A percentile compares a stretch with the other conserved stretches of the same genome.
Conservation (phyloP, 345 rosid species). For the Syzygium aromaticum region DNA sequence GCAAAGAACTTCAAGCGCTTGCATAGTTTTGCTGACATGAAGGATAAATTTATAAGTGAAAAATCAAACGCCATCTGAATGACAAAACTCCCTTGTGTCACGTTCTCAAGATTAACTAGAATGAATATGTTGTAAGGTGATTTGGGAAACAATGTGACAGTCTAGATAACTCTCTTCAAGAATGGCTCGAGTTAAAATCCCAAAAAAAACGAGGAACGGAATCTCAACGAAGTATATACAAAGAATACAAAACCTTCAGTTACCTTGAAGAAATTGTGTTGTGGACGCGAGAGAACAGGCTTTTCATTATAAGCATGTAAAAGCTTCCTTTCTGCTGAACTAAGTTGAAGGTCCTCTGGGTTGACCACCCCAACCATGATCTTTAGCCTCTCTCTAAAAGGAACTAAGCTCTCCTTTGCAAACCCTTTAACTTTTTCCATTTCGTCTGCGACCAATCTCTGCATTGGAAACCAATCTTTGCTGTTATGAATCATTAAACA, state of each 20-base stretch:
- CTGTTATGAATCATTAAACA: background rate
- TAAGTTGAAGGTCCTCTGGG: slow-evolving; percentile 62
- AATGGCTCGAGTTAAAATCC: background rate
- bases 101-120: background rate
- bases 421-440: slow-evolving; percentile 66
- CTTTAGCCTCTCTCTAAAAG: slow-evolving; percentile 75
- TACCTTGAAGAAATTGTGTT: slow-evolving; percentile 66
- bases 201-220: background rate
- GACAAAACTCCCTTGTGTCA: background rate
- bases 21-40: background rate
- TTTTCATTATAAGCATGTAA: slow-evolving; percentile 60
- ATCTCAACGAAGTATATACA: background rate
- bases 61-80: background rate
- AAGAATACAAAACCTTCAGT: background rate
- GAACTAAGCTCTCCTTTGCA: slow-evolving; percentile 45
- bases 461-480: slow-evolving; percentile 7
- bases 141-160: background rate
- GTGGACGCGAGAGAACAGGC: slow-evolving; percentile 87
- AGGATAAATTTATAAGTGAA: background rate
- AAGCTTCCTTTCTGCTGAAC: slow-evolving; percentile 69
- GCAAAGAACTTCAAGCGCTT: background rate
- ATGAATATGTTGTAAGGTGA: background rate
- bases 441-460: slow-evolving; percentile 65
- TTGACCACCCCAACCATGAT: slow-evolving; percentile 63
- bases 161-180: background rate